Evolutionary conservation across 352 stramenopile genomes (phyloP), one percentile per base, ranked within the genome.

Genomic region (Phytophthora agathidicida): DNA sequence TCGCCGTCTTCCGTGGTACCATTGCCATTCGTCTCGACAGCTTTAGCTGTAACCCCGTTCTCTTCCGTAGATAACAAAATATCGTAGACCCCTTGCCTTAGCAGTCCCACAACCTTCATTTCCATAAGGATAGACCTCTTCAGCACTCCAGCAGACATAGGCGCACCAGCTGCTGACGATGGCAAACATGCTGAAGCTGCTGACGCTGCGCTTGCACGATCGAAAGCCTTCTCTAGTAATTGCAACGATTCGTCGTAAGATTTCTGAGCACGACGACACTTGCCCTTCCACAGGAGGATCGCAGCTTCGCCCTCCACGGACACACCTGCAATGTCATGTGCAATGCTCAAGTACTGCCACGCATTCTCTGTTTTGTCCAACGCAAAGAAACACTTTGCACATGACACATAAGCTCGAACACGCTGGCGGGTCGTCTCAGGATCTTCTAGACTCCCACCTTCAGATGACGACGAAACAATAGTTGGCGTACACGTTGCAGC

Each of bases 381-480:
- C 7, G 73, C 75, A 43, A 76, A 90, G 41, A 86, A 82, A 45
- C 80, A 90, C 33, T 90, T 90, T 45, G 75, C 73, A 33, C 73
- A 77, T 20, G 68, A 75, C 2, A 88, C 68, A 13, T 77, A 75
- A 3, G 80, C 80, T 3, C 57, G 71, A 35, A 76, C 75, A 7
- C 73, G 73, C 30, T 77, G 68, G 3, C 67, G 51, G 5, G 60
- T 78, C 13, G 65, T 78, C 46, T 85, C 71, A 22, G 58, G 27
- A 26, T 73, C 57, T 37, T 83, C 75, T 30, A 53, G 16, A 11
- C 23, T 44, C 10, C 11, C 38, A 47, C 49, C 42, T 36, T 77
- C 59, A 13, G 19, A 51, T 44, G 60, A 23, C 3, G 28, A 49
- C 3, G 65, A 51, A 7, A 42, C 39, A 36, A 48, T 68, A 4